These are phyloP conservation scores for Cyclaneusma minus DNA, from an alignment of 2,329 filamentous ascomycete species.

Conservation along the genomic window DNA sequence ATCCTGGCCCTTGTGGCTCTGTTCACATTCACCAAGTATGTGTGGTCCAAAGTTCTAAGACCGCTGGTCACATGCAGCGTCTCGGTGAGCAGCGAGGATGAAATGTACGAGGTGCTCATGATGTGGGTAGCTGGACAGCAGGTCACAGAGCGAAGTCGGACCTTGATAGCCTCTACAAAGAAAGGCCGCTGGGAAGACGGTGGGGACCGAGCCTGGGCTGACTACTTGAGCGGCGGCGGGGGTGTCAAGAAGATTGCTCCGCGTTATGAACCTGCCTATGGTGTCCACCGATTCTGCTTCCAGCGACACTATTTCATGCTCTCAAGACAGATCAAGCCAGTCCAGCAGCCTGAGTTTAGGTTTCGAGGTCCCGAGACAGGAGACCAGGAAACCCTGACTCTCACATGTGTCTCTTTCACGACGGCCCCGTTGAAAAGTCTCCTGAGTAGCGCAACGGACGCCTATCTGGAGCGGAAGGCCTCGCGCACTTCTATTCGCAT, in stretches of 20 bases:
- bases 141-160: constrained; percentile 39
- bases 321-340: too few species aligned
- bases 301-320: constrained; percentile 38
- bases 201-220: too few species aligned
- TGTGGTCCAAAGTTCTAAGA: too few species aligned
- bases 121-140: constrained; percentile 45
- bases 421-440: constrained; percentile 30
- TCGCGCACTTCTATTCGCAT: too few species aligned
- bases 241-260: constrained; percentile 9
- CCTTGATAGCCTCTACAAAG: constrained; percentile 47
- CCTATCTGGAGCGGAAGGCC: too few species aligned
- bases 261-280: constrained; percentile 47
- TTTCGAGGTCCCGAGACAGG: too few species aligned
- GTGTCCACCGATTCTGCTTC: constrained; percentile 51
- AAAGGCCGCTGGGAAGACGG: too few species aligned
- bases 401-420: constrained; percentile 19
- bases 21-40: too few species aligned
- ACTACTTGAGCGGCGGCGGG: too few species aligned
- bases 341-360: too few species aligned
- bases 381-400: constrained; percentile 29
- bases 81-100: constrained; percentile 48
- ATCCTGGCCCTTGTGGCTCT: constrained; percentile 34
- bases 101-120: constrained; percentile 56
- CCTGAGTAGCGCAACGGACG: too few species aligned
- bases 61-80: constrained; percentile 46